A percentile compares a stretch with the other conserved stretches of the same genome.
Conservation (phyloP, 805 yeast species). For the Pichia cephalocereana region DNA sequence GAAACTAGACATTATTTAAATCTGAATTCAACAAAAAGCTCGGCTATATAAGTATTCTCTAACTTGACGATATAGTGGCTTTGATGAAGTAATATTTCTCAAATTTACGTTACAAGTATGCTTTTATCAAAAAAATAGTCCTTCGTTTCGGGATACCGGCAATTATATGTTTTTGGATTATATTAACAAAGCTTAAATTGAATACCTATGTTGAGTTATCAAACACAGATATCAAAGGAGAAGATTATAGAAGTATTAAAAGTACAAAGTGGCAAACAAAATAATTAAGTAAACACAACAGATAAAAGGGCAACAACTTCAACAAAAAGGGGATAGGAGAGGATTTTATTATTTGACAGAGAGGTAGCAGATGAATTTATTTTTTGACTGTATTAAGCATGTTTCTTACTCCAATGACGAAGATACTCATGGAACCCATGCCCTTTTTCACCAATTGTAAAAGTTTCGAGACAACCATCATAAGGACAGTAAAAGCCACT, state of each 20-base stretch:
- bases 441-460: slow-evolving; percentile 9
- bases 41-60: no score
- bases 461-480: slow-evolving; percentile 1
- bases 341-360: background rate
- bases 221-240: no score
- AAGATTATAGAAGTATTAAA: background rate
- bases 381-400: background rate
- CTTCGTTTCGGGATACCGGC: no score
- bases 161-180: no score
- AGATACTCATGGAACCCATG: slow-evolving; percentile 11
- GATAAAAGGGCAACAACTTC: background rate
- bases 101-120: no score
- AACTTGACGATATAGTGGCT: no score
- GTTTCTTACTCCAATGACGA: slow-evolving; percentile 7
- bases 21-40: no score
- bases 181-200: no score
- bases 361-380: background rate
- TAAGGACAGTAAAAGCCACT: slow-evolving; percentile 7
- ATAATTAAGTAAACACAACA: background rate
- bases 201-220: no score
- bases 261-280: background rate
- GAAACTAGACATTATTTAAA: slow-evolving; percentile 10
- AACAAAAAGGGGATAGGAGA: background rate
- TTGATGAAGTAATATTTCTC: no score
- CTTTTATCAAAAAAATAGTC: no score